Evolutionary conservation across 768 basidiomycete genomes (phyloP), one percentile per base, ranked within the genome.

Genomic region (Psilocybe tampanensis): DNA sequence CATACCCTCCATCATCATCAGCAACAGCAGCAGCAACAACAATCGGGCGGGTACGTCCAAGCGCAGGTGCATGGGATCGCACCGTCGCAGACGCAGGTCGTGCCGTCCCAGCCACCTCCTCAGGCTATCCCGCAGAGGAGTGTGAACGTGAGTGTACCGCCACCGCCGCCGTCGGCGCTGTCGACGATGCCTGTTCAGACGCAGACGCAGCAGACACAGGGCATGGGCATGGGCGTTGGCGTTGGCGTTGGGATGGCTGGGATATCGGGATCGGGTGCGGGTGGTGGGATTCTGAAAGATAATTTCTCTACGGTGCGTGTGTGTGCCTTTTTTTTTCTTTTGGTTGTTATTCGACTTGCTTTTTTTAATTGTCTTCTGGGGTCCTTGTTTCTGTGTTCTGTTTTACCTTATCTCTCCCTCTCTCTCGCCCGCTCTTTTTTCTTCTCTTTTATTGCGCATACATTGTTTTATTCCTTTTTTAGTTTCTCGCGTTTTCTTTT

Each of bases 1-100:
- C 33, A 34, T 7, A 15, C 33, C 33, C 33, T 15, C 15, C 36
- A 39, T 5, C 36, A n/a, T 4, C 13, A 13, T 5, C 36, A 39
- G 3, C 36, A 5, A n/a, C 36, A 39, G 36, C 4, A 43, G 34
- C 64, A 55, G 42, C 66, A 56, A 36, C 56, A 60, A 21, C 78
- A 77, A 50, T 77, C 79, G 76, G 66, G 74, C 7, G 43, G 21
- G 9, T 26, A 45, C 9, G 21, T 13, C 5, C 44, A 21, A 19
- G 21, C 44, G 9, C 44, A 21, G 24, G 21, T 15, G 24, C 44
- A 45, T 21, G 21, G 24, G 24, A 45, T 22, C 19, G 21, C 24
- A 21, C 44, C 44, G n/a, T 23, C 50, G 44, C 34, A 43, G 15
- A 75, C 74, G 43, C 59, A 72, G 0, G 36, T 39, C n/a, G 36